Evolutionary conservation across 2,329 filamentous ascomycete genomes (phyloP), one percentile per base, ranked within the genome.

Genomic region (Bipolaris bicolor): DNA sequence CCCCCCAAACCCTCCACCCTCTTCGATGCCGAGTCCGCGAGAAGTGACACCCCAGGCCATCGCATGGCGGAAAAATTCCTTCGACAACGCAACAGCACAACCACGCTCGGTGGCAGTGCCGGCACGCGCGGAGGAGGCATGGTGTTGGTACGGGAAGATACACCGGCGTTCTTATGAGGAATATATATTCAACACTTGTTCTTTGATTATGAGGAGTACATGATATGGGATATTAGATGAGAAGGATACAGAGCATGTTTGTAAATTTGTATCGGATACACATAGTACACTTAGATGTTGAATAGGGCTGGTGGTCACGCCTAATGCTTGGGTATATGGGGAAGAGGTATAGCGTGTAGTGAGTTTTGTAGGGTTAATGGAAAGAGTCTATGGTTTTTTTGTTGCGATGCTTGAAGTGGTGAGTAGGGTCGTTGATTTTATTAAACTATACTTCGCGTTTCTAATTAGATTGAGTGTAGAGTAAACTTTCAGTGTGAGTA

Each of bases 61-160:
- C 60, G 67, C 20, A 63, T 76, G 65, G 73, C 67, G 3, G 69
- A 75, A 29, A 60, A 59, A 7, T 76, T 72, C 37, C 40, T 75
- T 24, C 68, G 54, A 51, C 47, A 64, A 41, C 45, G 64, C 16
- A 62, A 62, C 45, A 67, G 61, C 48, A 62, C 48, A 1, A 24
- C 24, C 7, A 53, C 45, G 16, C 33, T 53, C 1, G 57, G 58
- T 5, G 41, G 47, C 1, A 49, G 40, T 24, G 13, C 37, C 7
- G 39, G 18, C 0, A 60, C 54, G 39, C 40, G 52, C 10, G 52
- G 59, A 9, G 61, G 54, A 3, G 58, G 53, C 1, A 5, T 58
- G 34, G 44, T 22, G 10, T 50, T 68, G 41, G 52, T 56, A 1
- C 64, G 63, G 50, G 66, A 67, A 49, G 66, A 69, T 54, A 69